Percentiles rank a stretch among this genome's conserved stretches.
Evolutionary conservation across 805 yeast genomes (phyloP).

Genomic region (Metschnikowia similis): DNA sequence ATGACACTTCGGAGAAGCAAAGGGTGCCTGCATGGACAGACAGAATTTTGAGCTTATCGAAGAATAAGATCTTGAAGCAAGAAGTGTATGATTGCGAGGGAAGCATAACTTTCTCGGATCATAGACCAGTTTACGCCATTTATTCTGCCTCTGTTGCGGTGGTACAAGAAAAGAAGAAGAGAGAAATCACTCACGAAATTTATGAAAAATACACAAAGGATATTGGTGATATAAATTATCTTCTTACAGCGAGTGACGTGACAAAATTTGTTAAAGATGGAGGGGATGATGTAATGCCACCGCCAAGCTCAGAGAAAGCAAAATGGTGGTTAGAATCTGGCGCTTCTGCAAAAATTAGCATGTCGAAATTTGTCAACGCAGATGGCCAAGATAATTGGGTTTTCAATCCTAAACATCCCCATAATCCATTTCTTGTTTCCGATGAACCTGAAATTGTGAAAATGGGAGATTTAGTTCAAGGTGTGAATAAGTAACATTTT

Average conservation of each 20-base stretch:
- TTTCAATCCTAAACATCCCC: slow-evolving; percentile 65
- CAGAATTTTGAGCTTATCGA: slow-evolving; percentile 59
- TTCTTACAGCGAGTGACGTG: slow-evolving; percentile 26
- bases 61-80: slow-evolving; percentile 58
- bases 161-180: slow-evolving; percentile 58
- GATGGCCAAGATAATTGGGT: slow-evolving; percentile 23
- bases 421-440: slow-evolving; percentile 66
- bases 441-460: slow-evolving; percentile 51
- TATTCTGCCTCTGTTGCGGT: slow-evolving; percentile 62
- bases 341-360: slow-evolving; percentile 61
- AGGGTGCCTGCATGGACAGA: slow-evolving; percentile 99
- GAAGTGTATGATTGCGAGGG: slow-evolving; percentile 55
- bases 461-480: slow-evolving; percentile 15
- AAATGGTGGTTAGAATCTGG: slow-evolving; percentile 95
- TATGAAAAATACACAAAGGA: slow-evolving; percentile 51
- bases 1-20: slow-evolving; percentile 88
- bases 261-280: slow-evolving; percentile 24
- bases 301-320: slow-evolving; percentile 76
- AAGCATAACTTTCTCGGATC: slow-evolving; percentile 72
- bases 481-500: background rate
- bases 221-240: slow-evolving; percentile 41
- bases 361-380: slow-evolving; percentile 41
- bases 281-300: slow-evolving; percentile 55
- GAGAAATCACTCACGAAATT: slow-evolving; percentile 51
- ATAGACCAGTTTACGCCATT: slow-evolving; percentile 79